Evolutionary conservation across 2,329 filamentous ascomycete species (phyloP).

Genomic region (Trichoderma sp.): DNA sequence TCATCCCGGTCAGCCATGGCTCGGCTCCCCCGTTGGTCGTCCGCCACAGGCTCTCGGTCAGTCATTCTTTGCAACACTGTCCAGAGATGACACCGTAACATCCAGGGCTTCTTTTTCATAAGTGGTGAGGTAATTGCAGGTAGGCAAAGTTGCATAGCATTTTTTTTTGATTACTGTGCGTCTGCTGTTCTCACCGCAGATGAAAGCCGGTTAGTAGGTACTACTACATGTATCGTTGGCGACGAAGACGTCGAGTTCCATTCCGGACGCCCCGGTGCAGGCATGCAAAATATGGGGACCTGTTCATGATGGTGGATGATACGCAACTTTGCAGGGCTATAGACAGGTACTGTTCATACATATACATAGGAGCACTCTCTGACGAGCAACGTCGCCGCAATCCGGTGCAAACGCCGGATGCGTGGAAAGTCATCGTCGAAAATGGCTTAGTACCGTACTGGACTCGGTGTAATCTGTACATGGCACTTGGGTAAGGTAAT

Average conservation of each 20-base stretch:
- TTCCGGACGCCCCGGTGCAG: conserved; percentile 12
- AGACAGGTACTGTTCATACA: too few relatives aligned
- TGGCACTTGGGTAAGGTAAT: too few relatives aligned
- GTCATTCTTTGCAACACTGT: neutral
- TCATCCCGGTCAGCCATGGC: conserved; percentile 5
- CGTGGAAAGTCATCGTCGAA: too few relatives aligned
- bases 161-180: neutral
- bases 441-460: too few relatives aligned
- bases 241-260: neutral
- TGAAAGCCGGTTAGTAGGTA: too few relatives aligned
- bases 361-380: neutral
- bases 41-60: neutral
- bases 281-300: conserved; percentile 15
- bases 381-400: conserved; percentile 8
- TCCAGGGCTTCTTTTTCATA: too few relatives aligned
- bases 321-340: too few relatives aligned
- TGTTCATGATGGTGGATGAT: neutral
- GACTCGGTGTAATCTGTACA: too few relatives aligned
- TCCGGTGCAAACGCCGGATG: neutral
- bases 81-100: too few relatives aligned
- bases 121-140: too few relatives aligned
- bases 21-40: neutral
- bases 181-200: neutral
- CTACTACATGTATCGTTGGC: too few relatives aligned
- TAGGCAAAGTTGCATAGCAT: neutral